These are phyloP conservation scores for Cercospora beticola DNA, from an alignment of 2,329 filamentous ascomycete species.

Conservation along the genomic window DNA sequence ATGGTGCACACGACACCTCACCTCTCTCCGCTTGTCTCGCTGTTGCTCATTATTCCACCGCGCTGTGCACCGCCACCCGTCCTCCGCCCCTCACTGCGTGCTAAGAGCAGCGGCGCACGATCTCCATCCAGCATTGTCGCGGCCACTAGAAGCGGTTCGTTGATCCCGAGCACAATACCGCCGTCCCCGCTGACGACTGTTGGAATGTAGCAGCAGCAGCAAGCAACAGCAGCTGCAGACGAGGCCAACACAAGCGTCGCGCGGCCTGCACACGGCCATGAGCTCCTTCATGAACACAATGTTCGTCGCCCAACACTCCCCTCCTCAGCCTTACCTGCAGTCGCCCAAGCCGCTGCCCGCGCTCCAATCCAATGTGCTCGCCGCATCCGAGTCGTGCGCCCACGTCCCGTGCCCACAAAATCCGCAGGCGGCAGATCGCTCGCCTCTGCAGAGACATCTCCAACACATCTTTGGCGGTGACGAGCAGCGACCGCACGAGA, in stretches of 20 bases:
- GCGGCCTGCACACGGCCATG: slow-evolving; percentile 48
- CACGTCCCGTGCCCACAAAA: slow-evolving; percentile 32
- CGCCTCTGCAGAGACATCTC: slow-evolving; percentile 37
- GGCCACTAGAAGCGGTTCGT: slow-evolving; percentile 1
- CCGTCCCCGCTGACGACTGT: slow-evolving; percentile 1
- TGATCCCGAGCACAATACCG: slow-evolving; percentile 2
- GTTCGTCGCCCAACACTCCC: slow-evolving; percentile 54
- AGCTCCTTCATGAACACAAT: slow-evolving; percentile 79
- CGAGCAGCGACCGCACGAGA: slow-evolving; percentile 29
- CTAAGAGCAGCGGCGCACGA: neutral
- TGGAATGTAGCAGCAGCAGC: slow-evolving; percentile 3
- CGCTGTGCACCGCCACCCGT: neutral
- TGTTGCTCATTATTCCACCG: neutral
- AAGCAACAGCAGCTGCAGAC: neutral
- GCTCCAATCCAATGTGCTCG: slow-evolving; percentile 44
- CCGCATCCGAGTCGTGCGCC: slow-evolving; percentile 44
- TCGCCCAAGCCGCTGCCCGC: slow-evolving; percentile 42
- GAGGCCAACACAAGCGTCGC: neutral
- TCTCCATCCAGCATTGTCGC: neutral
- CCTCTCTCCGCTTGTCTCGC: neutral
- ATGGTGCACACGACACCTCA: neutral
- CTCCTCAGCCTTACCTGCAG: slow-evolving; percentile 7
- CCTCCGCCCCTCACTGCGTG: neutral
- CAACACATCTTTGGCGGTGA: slow-evolving; percentile 30
- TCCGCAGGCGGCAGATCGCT: slow-evolving; percentile 35